Base-by-base conservation (phyloP, 306 rosid genomes). In the Canavalia gladiata region DNA sequence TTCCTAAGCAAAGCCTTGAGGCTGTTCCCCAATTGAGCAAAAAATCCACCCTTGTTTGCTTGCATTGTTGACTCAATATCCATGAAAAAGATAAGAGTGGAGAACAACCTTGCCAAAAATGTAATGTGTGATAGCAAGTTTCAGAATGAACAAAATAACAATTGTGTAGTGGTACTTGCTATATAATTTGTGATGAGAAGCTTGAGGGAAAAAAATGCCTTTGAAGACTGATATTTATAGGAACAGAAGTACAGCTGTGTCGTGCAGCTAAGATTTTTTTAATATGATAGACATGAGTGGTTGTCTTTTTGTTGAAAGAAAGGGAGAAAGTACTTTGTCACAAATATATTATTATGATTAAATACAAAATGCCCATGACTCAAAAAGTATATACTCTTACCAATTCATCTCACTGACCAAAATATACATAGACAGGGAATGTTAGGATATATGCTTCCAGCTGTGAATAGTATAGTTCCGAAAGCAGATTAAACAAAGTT, bases 21-120 rank as follows among this genome's bases (percentile, higher is more conserved):
- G 85, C 77, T 42, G 8, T 51, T 7, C 33, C 79, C n/a, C 46
- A 43, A 47, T 8, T 54, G 54, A 28, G 69, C 12, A 0, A 81
- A 86, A 68, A 69, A 6, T 54, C 79, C 74, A 4, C 34, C 82
- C 25, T 62, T 82, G 52, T 60, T 85, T 58, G 35, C 76, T 75
- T 80, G 87, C 7, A 72, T 50, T 68, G 83, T 66, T 79, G 87
- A 72, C 74, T 89, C 87, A 72, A 86, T 81, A 81, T 84, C 89
- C 96, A 94, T 94, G 37, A 59, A 18, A 18, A 18, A n/a, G 70
- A 54, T 85, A 43, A 31, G 33, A 52, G 31, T 9, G 30, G 13
- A 30, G 46, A 57, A 60, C 39, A 51, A 50, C 46, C 31, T 79
- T 46, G 58, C 31, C 52, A 46, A 41, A 63, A 62, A 5, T 8